A percentile compares a stretch with the other conserved stretches of the same genome.
phyloP scores from a whole-genome alignment of 202 grass and related monocot genomes.

The Zizania palustris region DNA sequence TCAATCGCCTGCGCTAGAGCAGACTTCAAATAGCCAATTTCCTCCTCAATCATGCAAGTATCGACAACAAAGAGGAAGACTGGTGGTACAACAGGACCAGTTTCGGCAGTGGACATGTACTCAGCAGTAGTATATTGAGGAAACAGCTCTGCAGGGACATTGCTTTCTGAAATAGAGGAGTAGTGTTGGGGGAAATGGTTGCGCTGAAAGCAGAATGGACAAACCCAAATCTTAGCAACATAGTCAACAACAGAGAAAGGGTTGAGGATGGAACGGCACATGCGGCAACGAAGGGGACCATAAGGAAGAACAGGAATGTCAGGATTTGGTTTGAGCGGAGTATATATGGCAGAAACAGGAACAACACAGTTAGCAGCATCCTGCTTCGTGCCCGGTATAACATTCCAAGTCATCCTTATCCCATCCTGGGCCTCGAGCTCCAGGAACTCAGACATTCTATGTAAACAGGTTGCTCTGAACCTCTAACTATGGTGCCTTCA shows the following conservation, averaged over 20 bases:
- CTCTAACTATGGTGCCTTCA: conserved; percentile 3
- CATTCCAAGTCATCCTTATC: conserved; percentile 95
- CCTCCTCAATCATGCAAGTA: conserved; percentile 95
- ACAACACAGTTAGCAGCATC: conserved; percentile 65
- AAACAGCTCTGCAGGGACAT: conserved; percentile 80
- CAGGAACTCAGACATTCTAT: conserved; percentile 86
- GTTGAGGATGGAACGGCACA: conserved; percentile 84
- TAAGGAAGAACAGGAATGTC: conserved; percentile 73
- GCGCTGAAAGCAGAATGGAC: conserved; percentile 94
- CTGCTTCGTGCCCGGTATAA: conserved; percentile 83
- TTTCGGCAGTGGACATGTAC: conserved; percentile 59
- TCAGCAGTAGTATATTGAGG: conserved; percentile 79
- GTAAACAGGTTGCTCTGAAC: conserved; percentile 12
- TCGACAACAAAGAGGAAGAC: conserved; percentile 98
- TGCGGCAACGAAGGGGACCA: conserved; percentile 72
- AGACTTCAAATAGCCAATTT: conserved; percentile 85
- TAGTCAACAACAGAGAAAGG: conserved; percentile 84
- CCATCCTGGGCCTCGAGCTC: conserved; percentile 86
- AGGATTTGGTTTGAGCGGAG: conserved; percentile 70
- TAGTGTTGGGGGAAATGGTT: conserved; percentile 90
- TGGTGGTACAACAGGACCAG: conserved; percentile 50
- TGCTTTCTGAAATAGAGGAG: conserved; percentile 68
- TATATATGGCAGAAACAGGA: conserved; percentile 79
- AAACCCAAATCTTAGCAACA: conserved; percentile 82
- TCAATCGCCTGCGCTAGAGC: conserved; percentile 88